Evolutionary conservation across 306 rosid genomes (phyloP).

Genomic region (Sesbania bispinosa): DNA sequence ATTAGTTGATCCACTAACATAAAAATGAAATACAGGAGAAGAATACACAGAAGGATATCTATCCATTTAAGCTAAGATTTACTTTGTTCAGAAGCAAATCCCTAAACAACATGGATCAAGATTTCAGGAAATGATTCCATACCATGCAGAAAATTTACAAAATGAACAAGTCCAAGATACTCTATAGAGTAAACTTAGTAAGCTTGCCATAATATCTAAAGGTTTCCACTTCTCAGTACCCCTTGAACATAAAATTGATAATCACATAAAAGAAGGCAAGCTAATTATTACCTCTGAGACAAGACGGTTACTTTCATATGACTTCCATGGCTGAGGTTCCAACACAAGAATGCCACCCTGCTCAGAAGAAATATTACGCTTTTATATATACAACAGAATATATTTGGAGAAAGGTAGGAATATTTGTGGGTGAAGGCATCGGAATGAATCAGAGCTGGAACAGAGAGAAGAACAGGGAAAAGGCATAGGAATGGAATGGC

Average conservation of each 20-base stretch:
- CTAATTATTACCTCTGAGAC: slow-evolving; percentile 40
- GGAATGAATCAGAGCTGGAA: slow-evolving; percentile 9
- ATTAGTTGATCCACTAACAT: neutral
- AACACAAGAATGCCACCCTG: slow-evolving; percentile 90
- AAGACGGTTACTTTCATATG: slow-evolving; percentile 46
- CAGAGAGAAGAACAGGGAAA: too few relatives aligned
- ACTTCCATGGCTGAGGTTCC: slow-evolving; percentile 99
- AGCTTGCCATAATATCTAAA: too few relatives aligned
- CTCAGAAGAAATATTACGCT: slow-evolving; percentile 17
- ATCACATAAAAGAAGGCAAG: neutral
- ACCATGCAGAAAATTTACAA: neutral
- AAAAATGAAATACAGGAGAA: neutral
- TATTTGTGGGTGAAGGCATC: neutral
- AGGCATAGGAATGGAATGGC: neutral
- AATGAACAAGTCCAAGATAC: neutral
- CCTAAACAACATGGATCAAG: neutral
- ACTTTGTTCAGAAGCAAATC: slow-evolving; percentile 8
- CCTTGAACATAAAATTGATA: slow-evolving; percentile 1
- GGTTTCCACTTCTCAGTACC: slow-evolving; percentile 8
- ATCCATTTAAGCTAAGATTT: neutral
- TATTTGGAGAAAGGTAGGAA: neutral
- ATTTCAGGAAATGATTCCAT: slow-evolving; percentile 21
- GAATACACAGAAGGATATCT: neutral
- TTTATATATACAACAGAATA: neutral
- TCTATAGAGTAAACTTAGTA: neutral